Evolutionary conservation across 2,329 filamentous ascomycete species (phyloP), one percentile per base, ranked within the genome.

Genomic region (Pestalotiopsis sp.): DNA sequence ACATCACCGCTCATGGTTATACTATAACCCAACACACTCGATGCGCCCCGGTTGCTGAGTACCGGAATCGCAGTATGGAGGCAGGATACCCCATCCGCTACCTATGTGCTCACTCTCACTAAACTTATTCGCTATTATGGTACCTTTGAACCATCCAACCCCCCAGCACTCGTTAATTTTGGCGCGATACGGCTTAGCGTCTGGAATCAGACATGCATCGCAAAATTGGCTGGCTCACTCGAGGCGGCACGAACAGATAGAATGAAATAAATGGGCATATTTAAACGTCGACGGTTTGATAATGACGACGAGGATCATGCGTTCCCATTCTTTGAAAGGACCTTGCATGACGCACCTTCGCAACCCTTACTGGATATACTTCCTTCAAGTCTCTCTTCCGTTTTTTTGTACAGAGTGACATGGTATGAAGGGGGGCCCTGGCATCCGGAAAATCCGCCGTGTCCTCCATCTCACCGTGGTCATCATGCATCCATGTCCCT

Each of bases 171-270:
- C 70, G 70, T 69, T 66, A 71, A 71, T 69, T 65, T 71, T 71
- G 61, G 69, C 68, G 66, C 23, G 66, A 71, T 68, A 59, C 45
- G 70, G 70, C 61, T 67, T 71, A 69, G 70, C 69, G 67, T 49
- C 25, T 23, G 27, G 20, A 40, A 62, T 41, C 31, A 62, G n/a
- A 36, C 27, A 36, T 14, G 12, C 38, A 38, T 36, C 27, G 20
- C 7, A 20, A 20, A 52, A 49, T 36, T 36, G 31, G 6, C 31
- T 36, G 31, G 17, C 11, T 52, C 17, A 9, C 7, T n/a, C 9
- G 14, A 52, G 45, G 4, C 45, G 17, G 45, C 14, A 52, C 45
- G 45, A 20, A 6, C 45, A 52, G 20, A 20, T 9, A 17, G n/a
- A 9, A 20, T 17, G 17, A n/a, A 52, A 20, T n/a, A 23, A 49